These are phyloP conservation scores for Geum urbanum DNA, from an alignment of 306 rosid species.

Conservation along the genomic window DNA sequence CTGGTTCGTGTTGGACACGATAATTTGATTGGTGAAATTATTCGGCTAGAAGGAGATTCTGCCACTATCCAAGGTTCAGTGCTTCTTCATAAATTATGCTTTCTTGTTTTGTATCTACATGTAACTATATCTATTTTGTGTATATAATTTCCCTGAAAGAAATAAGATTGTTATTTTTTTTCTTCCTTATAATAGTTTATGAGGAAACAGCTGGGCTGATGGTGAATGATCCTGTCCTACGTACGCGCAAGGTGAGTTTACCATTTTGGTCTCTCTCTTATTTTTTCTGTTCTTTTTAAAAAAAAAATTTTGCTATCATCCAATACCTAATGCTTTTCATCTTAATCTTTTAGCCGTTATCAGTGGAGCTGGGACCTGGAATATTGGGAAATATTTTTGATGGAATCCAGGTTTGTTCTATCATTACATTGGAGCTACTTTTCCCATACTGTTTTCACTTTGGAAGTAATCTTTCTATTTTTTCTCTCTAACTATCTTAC, in stretches of 20 bases:
- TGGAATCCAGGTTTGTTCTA: constrained; percentile 86
- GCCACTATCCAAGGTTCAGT: constrained; percentile 92
- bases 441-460: constrained; percentile 1
- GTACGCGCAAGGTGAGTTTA: constrained; percentile 79
- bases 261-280: neutral
- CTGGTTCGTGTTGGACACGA: constrained; percentile 93
- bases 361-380: constrained; percentile 99
- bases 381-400: constrained; percentile 95
- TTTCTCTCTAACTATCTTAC: neutral
- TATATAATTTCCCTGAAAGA: neutral
- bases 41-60: constrained; percentile 93
- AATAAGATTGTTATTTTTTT: neutral
- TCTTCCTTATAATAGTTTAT: constrained; percentile 54
- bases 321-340: constrained; percentile 27
- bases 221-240: constrained; percentile 92
- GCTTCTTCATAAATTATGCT: neutral
- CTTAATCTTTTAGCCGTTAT: constrained; percentile 65
- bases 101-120: neutral
- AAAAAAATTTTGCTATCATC: neutral
- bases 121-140: neutral
- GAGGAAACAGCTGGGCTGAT: constrained; percentile 98
- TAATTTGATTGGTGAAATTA: constrained; percentile 93
- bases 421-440: constrained; percentile 11
- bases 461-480: neutral
- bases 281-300: neutral